Percentiles rank a stretch among this genome's conserved stretches.
These are phyloP conservation scores for Phlebopus sp. DNA, from an alignment of 1,284 basidiomycete species.

Conservation along the genomic window DNA sequence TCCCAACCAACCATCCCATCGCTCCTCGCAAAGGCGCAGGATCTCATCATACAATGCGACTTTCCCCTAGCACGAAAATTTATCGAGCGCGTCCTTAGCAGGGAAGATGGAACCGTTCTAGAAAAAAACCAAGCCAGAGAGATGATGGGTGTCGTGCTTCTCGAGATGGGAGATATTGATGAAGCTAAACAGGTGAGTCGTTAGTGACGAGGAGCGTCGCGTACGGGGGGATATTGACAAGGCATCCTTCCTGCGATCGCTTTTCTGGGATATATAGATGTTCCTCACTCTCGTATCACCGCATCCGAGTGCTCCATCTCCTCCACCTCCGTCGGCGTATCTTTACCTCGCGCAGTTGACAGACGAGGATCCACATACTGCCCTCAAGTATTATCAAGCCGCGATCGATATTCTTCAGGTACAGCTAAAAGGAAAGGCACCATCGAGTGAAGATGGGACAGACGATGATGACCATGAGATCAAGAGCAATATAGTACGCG, in stretches of 20 bases:
- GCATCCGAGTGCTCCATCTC: constrained; percentile 51
- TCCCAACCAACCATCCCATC: constrained; percentile 42
- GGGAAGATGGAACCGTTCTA: constrained; percentile 47
- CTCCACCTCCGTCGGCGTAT: constrained; percentile 79
- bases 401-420: constrained; percentile 74
- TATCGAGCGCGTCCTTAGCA: constrained; percentile 64
- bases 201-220: neutral
- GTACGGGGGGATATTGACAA: constrained; percentile 1
- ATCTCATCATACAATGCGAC: constrained; percentile 78
- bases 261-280: constrained; percentile 42
- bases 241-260: neutral
- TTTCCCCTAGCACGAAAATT: constrained; percentile 81
- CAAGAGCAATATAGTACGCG: constrained; percentile 74
- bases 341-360: constrained; percentile 89
- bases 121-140: constrained; percentile 73
- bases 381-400: constrained; percentile 78
- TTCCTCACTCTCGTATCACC: constrained; percentile 64
- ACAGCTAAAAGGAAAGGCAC: constrained; percentile 65
- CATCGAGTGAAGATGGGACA: constrained; percentile 32
- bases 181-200: constrained; percentile 66
- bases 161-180: constrained; percentile 77
- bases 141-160: constrained; percentile 72
- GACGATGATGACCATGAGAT: constrained; percentile 61
- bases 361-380: constrained; percentile 72
- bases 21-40: constrained; percentile 73